phyloP scores from a whole-genome alignment of 1,284 basidiomycete species.

The Leccinum cinnamomeum region DNA sequence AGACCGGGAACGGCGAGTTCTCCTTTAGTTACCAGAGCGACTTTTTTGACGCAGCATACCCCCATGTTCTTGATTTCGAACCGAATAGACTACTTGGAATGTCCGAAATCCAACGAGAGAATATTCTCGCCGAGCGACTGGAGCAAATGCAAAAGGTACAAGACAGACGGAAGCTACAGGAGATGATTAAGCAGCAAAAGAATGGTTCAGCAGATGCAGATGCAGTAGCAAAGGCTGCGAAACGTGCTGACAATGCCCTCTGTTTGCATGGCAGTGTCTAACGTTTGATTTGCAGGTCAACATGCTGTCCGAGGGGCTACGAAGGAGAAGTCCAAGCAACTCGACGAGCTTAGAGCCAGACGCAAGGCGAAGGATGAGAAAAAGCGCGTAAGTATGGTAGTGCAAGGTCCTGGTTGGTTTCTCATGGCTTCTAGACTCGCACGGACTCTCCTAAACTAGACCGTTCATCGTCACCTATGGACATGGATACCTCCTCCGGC shows the following conservation, averaged over 20 bases:
- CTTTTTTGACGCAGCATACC: conserved; percentile 24
- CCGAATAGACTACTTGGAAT: conserved; percentile 67
- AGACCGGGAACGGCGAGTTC: conserved; percentile 74
- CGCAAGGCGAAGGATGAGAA: conserved; percentile 80
- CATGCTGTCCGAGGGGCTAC: conserved; percentile 78
- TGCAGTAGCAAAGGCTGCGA: conserved; percentile 68
- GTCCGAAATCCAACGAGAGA: conserved; percentile 88
- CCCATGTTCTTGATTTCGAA: conserved; percentile 12
- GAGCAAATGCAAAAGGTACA: conserved; percentile 80
- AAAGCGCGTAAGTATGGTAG: conserved; percentile 52
- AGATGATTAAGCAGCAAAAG: conserved; percentile 72
- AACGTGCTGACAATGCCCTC: conserved; percentile 49
- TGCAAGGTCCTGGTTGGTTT: neutral
- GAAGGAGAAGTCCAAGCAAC: conserved; percentile 78
- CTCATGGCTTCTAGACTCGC: conserved; percentile 37
- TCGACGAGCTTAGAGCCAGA: conserved; percentile 82
- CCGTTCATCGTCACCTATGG: conserved; percentile 70
- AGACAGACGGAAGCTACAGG: conserved; percentile 73
- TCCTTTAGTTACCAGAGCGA: conserved; percentile 24
- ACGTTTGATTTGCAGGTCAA: conserved; percentile 48
- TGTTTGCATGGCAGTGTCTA: conserved; percentile 2
- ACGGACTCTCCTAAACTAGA: conserved; percentile 61
- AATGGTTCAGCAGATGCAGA: conserved; percentile 50
- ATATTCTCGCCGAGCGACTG: conserved; percentile 74
- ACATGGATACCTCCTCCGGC: conserved; percentile 77